These are phyloP conservation scores for Macrophomina tecta DNA, from an alignment of 2,329 filamentous ascomycete genomes.

Conservation along the genomic window DNA sequence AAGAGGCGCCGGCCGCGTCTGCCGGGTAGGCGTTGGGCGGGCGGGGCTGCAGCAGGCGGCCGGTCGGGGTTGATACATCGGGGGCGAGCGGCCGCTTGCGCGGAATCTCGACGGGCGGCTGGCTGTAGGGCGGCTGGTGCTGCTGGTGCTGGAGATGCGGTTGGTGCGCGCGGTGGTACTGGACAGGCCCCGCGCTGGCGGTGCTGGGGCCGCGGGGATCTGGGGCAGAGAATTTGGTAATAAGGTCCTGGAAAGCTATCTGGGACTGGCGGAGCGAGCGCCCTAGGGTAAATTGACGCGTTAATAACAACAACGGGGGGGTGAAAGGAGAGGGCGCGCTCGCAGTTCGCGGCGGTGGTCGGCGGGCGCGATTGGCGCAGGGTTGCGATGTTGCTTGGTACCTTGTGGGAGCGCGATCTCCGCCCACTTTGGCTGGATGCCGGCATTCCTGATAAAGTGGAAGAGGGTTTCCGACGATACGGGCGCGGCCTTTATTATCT, in stretches of 20 bases:
- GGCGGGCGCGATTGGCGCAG: slow-evolving; percentile 21
- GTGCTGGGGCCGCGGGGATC: slow-evolving; percentile 23
- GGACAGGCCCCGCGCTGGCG: slow-evolving; percentile 27
- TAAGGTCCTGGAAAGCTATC: slow-evolving; percentile 42
- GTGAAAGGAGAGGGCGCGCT: neutral
- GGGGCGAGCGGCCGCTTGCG: slow-evolving; percentile 44
- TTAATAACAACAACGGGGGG: neutral
- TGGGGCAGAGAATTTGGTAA: slow-evolving; percentile 34
- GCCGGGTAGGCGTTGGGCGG: slow-evolving; percentile 44
- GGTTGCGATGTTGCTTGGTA: slow-evolving; percentile 39
- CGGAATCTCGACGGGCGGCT: slow-evolving; percentile 40
- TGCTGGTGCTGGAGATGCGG: slow-evolving; percentile 34
- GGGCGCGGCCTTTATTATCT: slow-evolving; percentile 57
- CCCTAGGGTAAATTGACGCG: slow-evolving; percentile 34
- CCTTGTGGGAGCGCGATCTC: slow-evolving; percentile 58
- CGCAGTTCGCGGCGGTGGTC: neutral
- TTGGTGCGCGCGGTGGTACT: slow-evolving; percentile 33
- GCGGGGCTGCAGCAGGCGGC: slow-evolving; percentile 54
- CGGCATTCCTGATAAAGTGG: slow-evolving; percentile 50
- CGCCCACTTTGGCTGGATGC: slow-evolving; percentile 55
- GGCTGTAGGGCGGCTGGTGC: slow-evolving; percentile 34
- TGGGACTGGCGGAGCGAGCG: slow-evolving; percentile 46
- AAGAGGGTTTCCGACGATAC: slow-evolving; percentile 52
- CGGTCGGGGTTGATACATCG: slow-evolving; percentile 41
- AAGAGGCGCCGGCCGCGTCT: slow-evolving; percentile 36